phyloP scores from a whole-genome alignment of 2,329 filamentous ascomycete genomes.

The Botrytis elliptica region DNA sequence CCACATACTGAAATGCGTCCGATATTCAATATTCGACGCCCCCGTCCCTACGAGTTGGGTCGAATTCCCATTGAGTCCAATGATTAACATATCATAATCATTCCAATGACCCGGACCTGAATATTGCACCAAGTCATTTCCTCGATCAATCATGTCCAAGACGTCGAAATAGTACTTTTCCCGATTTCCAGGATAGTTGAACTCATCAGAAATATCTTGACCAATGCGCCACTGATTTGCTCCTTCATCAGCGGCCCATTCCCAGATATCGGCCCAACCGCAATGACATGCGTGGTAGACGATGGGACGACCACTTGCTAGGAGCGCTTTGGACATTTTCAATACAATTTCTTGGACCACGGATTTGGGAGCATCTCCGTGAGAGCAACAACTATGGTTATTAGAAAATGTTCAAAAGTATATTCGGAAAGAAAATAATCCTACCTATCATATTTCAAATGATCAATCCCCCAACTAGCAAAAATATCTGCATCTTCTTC shows the following conservation, averaged over 20 bases:
- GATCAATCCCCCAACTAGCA: constrained; percentile 58
- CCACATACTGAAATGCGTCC: constrained; percentile 34
- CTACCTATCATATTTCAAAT: constrained; percentile 60
- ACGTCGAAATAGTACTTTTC: constrained; percentile 33
- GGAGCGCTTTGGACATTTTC: constrained; percentile 10
- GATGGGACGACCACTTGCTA: constrained; percentile 46
- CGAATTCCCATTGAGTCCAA: constrained; percentile 31
- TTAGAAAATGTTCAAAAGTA: background rate
- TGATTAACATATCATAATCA: constrained; percentile 41
- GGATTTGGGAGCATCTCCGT: background rate
- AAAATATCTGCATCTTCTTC: constrained; percentile 57
- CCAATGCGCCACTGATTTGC: constrained; percentile 51
- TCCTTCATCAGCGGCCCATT: constrained; percentile 40
- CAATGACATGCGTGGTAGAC: constrained; percentile 54
- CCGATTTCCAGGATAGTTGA: constrained; percentile 32
- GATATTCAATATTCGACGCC: constrained; percentile 36
- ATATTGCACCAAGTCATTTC: constrained; percentile 46
- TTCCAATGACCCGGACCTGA: constrained; percentile 51
- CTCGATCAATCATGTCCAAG: constrained; percentile 48
- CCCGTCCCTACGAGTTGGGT: constrained; percentile 45
- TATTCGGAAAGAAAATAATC: background rate
- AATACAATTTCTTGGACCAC: background rate
- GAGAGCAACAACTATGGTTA: constrained; percentile 1
- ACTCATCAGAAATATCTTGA: constrained; percentile 43
- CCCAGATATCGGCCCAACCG: constrained; percentile 47